Conservation (phyloP, 306 rosid species). For the Inga oerstediana region DNA sequence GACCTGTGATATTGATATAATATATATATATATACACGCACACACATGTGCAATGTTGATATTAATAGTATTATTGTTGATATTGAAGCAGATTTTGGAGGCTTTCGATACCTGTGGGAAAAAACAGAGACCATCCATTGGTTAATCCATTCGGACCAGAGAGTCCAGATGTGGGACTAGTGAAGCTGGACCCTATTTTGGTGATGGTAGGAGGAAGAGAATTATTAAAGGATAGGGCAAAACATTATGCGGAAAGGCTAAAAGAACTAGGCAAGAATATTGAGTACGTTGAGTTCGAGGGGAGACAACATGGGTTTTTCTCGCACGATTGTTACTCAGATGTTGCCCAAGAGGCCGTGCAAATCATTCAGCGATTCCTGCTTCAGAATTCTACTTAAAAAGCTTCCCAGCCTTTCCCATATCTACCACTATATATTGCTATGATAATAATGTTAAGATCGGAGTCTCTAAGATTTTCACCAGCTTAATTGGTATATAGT, state of each 20-base stretch:
- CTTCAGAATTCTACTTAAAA: conserved; percentile 41
- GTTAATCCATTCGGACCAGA: conserved; percentile 76
- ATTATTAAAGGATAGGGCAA: conserved; percentile 79
- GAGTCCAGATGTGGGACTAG: conserved; percentile 48
- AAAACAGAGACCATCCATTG: conserved; percentile 79
- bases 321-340: conserved; percentile 64
- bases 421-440: not conserved
- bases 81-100: conserved; percentile 83
- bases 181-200: conserved; percentile 65
- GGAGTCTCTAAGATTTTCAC: not conserved
- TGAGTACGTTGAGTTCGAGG: conserved; percentile 74
- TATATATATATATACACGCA: not conserved
- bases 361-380: conserved; percentile 58
- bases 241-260: conserved; percentile 53
- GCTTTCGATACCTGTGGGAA: conserved; percentile 71
- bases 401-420: not conserved
- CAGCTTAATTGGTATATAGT: not conserved
- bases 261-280: conserved; percentile 60
- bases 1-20: not conserved
- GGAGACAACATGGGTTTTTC: conserved; percentile 80
- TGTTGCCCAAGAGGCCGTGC: conserved; percentile 46
- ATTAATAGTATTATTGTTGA: not conserved
- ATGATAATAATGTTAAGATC: not conserved
- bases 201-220: conserved; percentile 76
- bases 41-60: not conserved